Evolutionary conservation across 805 yeast species (phyloP).

Genomic region (Yarrowia keelungensis): DNA sequence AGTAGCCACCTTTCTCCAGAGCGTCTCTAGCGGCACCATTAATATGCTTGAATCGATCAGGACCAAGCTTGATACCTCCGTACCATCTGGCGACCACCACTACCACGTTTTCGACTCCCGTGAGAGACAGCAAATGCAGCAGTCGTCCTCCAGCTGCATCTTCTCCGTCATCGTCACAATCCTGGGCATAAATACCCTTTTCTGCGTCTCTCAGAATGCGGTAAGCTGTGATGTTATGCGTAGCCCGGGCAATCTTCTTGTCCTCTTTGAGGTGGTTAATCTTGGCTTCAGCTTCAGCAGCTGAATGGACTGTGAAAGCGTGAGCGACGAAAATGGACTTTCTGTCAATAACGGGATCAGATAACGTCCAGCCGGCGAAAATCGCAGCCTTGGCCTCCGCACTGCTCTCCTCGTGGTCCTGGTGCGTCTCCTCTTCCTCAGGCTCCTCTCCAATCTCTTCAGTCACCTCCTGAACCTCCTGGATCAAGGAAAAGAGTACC

Average conservation of each 20-base stretch:
- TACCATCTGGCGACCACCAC: conserved; percentile 92
- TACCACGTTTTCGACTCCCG: conserved; percentile 81
- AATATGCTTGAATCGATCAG: conserved; percentile 89
- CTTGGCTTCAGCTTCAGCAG: conserved; percentile 67
- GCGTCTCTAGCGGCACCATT: conserved; percentile 89
- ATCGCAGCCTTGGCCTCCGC: conserved; percentile 40
- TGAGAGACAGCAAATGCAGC: conserved; percentile 64
- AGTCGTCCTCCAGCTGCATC: conserved; percentile 92
- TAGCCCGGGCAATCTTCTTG: conserved; percentile 67
- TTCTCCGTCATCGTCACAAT: conserved; percentile 97
- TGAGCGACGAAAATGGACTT: conserved; percentile 86
- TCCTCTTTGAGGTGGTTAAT: conserved; percentile 66
- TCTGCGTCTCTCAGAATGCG: conserved; percentile 60
- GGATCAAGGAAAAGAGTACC: conserved; percentile 80
- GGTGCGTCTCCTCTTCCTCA: not conserved
- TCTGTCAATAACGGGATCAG: conserved; percentile 81
- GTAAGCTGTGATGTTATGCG: conserved; percentile 89
- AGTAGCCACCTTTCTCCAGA: conserved; percentile 62
- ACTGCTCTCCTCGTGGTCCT: conserved; percentile 41
- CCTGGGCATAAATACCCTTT: conserved; percentile 68
- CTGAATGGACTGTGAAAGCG: conserved; percentile 66
- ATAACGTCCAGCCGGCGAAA: conserved; percentile 67
- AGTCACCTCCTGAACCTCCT: conserved; percentile 48
- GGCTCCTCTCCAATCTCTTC: conserved; percentile 39
- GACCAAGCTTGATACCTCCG: conserved; percentile 90